Percentiles rank a stretch among this genome's conserved stretches.
These are phyloP conservation scores for Metschnikowia baotianmanensis DNA, from an alignment of 805 yeast genomes.

Conservation along the genomic window DNA sequence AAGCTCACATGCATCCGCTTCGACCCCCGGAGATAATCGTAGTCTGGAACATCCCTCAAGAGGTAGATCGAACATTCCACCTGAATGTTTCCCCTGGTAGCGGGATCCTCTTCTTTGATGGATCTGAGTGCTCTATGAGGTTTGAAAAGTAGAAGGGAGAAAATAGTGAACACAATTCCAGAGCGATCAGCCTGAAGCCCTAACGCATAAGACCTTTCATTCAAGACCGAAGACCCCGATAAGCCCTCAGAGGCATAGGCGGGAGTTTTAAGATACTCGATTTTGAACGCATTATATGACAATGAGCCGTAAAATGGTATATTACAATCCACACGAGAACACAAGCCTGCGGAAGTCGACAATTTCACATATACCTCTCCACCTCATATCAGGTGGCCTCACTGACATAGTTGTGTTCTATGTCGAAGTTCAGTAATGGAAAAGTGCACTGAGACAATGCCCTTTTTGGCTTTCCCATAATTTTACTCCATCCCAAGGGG, in stretches of 20 bases:
- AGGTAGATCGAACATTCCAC: conserved; percentile 86
- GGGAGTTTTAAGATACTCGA: conserved; percentile 93
- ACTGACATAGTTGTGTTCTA: conserved; percentile 73
- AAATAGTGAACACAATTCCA: conserved; percentile 88
- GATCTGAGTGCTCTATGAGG: conserved; percentile 79
- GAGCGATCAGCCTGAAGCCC: conserved; percentile 95
- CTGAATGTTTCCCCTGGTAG: conserved; percentile 90
- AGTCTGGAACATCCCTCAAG: conserved; percentile 87
- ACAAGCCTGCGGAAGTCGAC: conserved; percentile 84
- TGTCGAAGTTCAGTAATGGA: conserved; percentile 84
- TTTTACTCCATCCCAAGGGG: too few species aligned
- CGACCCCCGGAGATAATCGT: conserved; percentile 76
- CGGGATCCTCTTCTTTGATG: conserved; percentile 53
- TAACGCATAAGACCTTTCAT: conserved; percentile 80
- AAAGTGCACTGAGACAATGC: conserved; percentile 88
- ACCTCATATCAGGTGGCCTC: conserved; percentile 96
- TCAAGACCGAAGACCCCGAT: conserved; percentile 94
- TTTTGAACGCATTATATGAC: conserved; percentile 89
- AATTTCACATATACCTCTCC: conserved; percentile 96
- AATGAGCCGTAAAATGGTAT: conserved; percentile 91
- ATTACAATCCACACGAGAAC: conserved; percentile 81
- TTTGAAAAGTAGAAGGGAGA: conserved; percentile 81
- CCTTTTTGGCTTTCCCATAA: conserved; percentile 75
- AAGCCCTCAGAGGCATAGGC: conserved; percentile 96
- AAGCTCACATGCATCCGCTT: conserved; percentile 58